Percentiles rank a stretch among this genome's conserved stretches.
These are phyloP conservation scores for Leccinum broughii DNA, from an alignment of 768 basidiomycete species.

Conservation along the genomic window DNA sequence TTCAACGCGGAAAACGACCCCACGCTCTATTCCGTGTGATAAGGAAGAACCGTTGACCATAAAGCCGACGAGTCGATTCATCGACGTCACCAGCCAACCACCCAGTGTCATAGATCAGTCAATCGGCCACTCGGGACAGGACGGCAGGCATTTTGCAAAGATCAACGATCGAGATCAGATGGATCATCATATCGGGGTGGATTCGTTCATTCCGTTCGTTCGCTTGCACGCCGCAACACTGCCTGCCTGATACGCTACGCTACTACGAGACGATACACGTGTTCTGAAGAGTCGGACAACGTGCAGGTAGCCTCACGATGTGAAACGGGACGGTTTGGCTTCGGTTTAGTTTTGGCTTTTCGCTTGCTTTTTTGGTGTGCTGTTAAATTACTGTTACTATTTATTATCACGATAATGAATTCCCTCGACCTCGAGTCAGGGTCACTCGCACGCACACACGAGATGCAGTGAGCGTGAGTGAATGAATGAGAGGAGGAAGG, in stretches of 20 bases:
- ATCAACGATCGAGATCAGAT: not conserved
- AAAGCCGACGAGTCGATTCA: not conserved
- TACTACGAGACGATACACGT: not conserved
- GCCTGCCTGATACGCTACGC: not conserved
- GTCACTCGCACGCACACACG: not conserved
- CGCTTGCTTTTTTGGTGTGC: not conserved
- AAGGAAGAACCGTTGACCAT: not conserved
- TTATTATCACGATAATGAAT: not conserved
- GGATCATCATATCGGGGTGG: not conserved
- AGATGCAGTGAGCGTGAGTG: not conserved
- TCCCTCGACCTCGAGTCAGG: not conserved
- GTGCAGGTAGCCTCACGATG: constrained; percentile 17
- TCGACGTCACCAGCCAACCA: not conserved
- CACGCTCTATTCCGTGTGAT: not conserved
- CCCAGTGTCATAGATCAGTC: not conserved
- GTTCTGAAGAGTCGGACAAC: constrained; percentile 10
- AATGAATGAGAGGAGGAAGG: not conserved
- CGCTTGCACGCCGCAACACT: not conserved
- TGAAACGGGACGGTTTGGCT: constrained; percentile 4
- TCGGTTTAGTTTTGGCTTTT: not conserved
- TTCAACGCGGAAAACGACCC: not conserved
- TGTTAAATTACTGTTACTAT: not conserved
- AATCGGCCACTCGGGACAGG: not conserved
- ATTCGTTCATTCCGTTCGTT: not conserved
- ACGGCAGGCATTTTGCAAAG: not conserved